Evolutionary conservation across 2,329 filamentous ascomycete species (phyloP), one percentile per base, ranked within the genome.

Genomic region (Claviceps digitariae): DNA sequence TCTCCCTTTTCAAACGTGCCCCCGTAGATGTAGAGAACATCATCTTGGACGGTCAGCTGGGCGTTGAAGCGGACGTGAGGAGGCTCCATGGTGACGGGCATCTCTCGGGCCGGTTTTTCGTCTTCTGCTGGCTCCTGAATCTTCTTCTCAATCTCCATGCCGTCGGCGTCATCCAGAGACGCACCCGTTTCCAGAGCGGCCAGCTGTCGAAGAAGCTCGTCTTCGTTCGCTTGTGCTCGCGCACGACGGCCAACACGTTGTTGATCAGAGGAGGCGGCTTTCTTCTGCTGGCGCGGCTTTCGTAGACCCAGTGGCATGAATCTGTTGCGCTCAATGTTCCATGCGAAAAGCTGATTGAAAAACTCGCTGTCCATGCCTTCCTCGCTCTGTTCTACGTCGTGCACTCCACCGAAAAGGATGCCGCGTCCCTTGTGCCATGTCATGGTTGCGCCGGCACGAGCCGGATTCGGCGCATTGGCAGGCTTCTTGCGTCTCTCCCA

Each of bases 331-430:
- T 97, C 93, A 57, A 95, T 83, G 64, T 95, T 96, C 88, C 90
- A 97, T 5, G 90, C 87, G 63, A 87, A 94, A 25, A 97, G 71
- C 53, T 84, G 80, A 62, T 96, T 91, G 73, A 97, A 98, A 70
- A 98, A 98, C 66, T 96, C 90, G 64, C 88, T 95, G 52, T 98
- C 91, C 59, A 98, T 95, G 3, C 87, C 90, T 67, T 98, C 93
- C 65, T 95, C 90, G 58, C 81, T 91, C 65, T 90, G 80, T 67
- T 95, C 89, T 0, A 94, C 86, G 60, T 95, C 90, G 62, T 96
- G 89, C 4, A 98, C 93, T 51, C 93, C 93, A 46, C 93, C 93
- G 65, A 97, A 97, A 62, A 89, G 72, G 54, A 98, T 91, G 1
- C 93, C 93, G 56, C 93, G 82, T 0, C 91, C 90, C 68, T 91